phyloP scores from a whole-genome alignment of 2,329 filamentous ascomycete species.

The Botryotinia calthae region DNA sequence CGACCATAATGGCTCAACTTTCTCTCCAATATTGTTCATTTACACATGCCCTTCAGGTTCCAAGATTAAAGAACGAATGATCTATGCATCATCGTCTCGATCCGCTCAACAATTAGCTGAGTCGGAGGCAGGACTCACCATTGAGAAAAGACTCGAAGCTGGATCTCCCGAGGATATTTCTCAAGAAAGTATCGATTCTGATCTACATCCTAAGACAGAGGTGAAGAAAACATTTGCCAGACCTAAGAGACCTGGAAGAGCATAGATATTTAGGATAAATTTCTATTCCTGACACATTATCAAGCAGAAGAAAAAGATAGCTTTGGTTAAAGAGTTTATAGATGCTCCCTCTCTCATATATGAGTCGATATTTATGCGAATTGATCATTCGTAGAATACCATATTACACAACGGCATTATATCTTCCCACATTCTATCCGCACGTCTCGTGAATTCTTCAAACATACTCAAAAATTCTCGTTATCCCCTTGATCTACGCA shows the following conservation, averaged over 20 bases:
- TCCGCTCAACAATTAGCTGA: constrained; percentile 66
- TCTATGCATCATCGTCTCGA: constrained; percentile 72
- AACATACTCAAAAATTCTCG: not conserved
- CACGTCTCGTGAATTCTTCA: not conserved
- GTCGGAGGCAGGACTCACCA: constrained; percentile 59
- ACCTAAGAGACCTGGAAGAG: constrained; percentile 70
- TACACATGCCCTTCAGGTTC: constrained; percentile 76
- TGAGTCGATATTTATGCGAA: not conserved
- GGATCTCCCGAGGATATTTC: constrained; percentile 69
- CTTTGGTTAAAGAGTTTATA: constrained; percentile 18
- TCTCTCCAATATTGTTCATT: constrained; percentile 69
- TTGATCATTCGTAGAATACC: not conserved
- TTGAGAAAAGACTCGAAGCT: constrained; percentile 70
- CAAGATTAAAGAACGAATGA: constrained; percentile 78
- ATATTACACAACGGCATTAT: not conserved
- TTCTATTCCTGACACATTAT: not conserved
- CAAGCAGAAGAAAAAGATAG: not conserved
- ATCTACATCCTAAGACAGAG: constrained; percentile 66
- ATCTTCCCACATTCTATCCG: not conserved
- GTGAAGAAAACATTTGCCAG: constrained; percentile 68
- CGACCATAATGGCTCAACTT: constrained; percentile 51
- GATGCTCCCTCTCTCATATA: constrained; percentile 9
- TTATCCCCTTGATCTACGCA: not conserved
- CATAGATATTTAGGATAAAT: constrained; percentile 25
- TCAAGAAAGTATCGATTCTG: constrained; percentile 60